These are phyloP conservation scores for Penicillium salamii DNA, from an alignment of 495 filamentous ascomycete genomes.

Conservation along the genomic window DNA sequence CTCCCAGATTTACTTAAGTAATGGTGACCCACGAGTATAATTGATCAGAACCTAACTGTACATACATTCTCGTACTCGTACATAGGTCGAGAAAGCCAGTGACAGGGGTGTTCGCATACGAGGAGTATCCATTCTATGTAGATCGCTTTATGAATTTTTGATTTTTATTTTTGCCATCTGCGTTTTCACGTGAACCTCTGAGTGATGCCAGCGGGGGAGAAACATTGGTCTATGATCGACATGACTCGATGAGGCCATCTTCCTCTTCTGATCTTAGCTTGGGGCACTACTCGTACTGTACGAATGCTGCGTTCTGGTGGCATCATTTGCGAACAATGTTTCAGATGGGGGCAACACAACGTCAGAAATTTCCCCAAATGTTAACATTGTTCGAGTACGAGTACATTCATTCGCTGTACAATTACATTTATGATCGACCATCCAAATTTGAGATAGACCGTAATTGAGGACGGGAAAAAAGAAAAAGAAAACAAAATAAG, in stretches of 20 bases:
- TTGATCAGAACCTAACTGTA: neutral
- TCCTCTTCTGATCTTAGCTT: neutral
- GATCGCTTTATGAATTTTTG: neutral
- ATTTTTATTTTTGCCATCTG: conserved; percentile 15
- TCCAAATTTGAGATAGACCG: neutral
- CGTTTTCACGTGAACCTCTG: neutral
- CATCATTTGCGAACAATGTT: too few species aligned
- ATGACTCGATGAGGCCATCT: neutral
- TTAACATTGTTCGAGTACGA: too few species aligned
- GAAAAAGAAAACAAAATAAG: neutral
- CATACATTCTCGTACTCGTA: too few species aligned
- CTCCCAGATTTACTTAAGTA: too few species aligned
- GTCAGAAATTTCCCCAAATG: neutral
- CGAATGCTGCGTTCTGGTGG: too few species aligned
- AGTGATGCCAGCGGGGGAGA: conserved; percentile 16
- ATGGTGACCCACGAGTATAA: neutral
- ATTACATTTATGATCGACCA: neutral
- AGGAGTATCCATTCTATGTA: too few species aligned
- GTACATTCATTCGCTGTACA: too few species aligned
- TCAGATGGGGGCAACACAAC: neutral
- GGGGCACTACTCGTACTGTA: neutral
- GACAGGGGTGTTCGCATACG: neutral
- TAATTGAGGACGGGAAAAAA: neutral
- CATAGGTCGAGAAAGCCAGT: conserved; percentile 1
- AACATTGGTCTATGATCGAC: conserved; percentile 4